A percentile compares a stretch with the other conserved stretches of the same genome.
Evolutionary conservation across 1,284 basidiomycete genomes (phyloP).

Genomic region (Coniferiporia weirii): DNA sequence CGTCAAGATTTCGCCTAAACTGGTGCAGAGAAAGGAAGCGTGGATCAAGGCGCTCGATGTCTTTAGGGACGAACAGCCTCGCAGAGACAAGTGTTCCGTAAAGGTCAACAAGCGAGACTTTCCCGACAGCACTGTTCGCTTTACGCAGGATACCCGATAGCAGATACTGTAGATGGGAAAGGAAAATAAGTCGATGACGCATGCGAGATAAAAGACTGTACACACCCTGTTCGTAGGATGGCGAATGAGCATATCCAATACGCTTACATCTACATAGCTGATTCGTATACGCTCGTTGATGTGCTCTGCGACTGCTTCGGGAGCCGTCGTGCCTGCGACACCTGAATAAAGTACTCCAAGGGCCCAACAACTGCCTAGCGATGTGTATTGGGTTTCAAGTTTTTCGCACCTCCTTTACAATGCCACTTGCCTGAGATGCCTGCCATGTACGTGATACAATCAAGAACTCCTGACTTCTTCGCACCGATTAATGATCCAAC

Average conservation of each 20-base stretch:
- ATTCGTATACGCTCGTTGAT: conserved; percentile 31
- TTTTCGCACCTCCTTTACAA: too few species aligned
- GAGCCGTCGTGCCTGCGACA: conserved; percentile 27
- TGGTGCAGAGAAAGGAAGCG: conserved; percentile 33
- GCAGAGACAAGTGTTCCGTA: conserved; percentile 38
- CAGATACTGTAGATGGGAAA: conserved; percentile 19
- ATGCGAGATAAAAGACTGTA: background rate
- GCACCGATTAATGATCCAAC: conserved; percentile 33
- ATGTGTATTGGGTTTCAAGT: background rate
- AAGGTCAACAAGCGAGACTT: conserved; percentile 32
- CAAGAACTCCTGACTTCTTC: conserved; percentile 29
- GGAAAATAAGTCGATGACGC: background rate
- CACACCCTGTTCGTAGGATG: conserved; percentile 34
- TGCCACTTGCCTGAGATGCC: conserved; percentile 34
- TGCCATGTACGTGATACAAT: conserved; percentile 33
- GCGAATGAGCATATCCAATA: conserved; percentile 32
- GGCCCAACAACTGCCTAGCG: conserved; percentile 34
- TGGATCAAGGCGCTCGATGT: conserved; percentile 27
- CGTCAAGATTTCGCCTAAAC: conserved; percentile 30
- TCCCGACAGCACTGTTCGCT: conserved; percentile 29
- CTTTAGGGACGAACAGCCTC: conserved; percentile 32
- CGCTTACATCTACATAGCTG: conserved; percentile 34
- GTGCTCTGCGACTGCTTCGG: conserved; percentile 27
- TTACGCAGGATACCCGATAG: conserved; percentile 35
- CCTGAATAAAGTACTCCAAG: conserved; percentile 36